Evolutionary conservation across 345 rosid genomes (phyloP).

Genomic region (Brassica nigra): DNA sequence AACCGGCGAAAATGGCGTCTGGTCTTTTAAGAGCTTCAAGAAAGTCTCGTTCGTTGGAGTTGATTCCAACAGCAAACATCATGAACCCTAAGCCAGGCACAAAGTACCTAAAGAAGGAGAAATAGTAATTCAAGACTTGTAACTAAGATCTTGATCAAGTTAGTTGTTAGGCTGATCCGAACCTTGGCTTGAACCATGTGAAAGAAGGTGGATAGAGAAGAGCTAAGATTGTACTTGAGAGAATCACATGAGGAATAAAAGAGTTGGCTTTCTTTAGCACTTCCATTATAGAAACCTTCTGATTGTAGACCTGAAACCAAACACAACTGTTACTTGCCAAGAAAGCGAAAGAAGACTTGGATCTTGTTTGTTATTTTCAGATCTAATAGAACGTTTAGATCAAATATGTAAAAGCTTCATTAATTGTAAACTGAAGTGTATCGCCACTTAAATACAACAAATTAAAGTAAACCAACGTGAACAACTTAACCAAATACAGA

Average conservation of each 20-base stretch:
- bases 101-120: slow-evolving; percentile 62
- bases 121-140: background rate
- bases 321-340: slow-evolving; percentile 9
- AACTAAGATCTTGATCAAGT: background rate
- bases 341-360: background rate
- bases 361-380: background rate
- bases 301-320: slow-evolving; percentile 43
- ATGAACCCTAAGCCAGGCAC: slow-evolving; percentile 91
- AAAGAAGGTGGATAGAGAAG: slow-evolving; percentile 86
- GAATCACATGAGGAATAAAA: slow-evolving; percentile 71
- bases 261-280: slow-evolving; percentile 73
- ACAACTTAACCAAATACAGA: too few relatives aligned
- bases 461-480: too few relatives aligned
- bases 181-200: slow-evolving; percentile 94
- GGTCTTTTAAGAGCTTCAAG: slow-evolving; percentile 82
- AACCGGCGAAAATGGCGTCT: slow-evolving; percentile 70
- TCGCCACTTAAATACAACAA: too few relatives aligned
- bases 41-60: slow-evolving; percentile 84
- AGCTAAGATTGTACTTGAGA: slow-evolving; percentile 83
- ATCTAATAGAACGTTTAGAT: too few relatives aligned
- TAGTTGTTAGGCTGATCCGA: background rate
- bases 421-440: too few relatives aligned
- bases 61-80: slow-evolving; percentile 97
- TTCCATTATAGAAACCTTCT: slow-evolving; percentile 49
- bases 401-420: too few relatives aligned